phyloP scores from a whole-genome alignment of 1,139 yeast genomes.

The Zygoascus sp. region DNA sequence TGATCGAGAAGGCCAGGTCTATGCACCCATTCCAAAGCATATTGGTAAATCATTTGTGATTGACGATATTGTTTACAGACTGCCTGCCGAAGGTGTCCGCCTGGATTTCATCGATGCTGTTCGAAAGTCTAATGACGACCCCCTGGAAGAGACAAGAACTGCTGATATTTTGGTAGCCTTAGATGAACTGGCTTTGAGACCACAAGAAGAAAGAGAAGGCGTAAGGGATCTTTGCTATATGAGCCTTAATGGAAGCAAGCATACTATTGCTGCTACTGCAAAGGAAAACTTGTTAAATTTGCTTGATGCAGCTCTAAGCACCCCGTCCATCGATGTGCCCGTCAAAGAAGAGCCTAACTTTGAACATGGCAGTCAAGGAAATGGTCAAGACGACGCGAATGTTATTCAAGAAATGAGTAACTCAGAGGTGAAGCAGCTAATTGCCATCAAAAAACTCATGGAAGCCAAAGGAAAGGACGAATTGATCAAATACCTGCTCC shows the following conservation, averaged over 20 bases:
- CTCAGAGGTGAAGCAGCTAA: slow-evolving; percentile 29
- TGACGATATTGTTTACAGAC: slow-evolving; percentile 52
- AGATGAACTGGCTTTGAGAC: slow-evolving; percentile 33
- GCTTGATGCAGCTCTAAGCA: slow-evolving; percentile 37
- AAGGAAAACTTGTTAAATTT: slow-evolving; percentile 34
- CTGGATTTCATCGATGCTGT: slow-evolving; percentile 62
- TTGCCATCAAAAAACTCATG: slow-evolving; percentile 56
- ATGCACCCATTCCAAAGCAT: slow-evolving; percentile 41
- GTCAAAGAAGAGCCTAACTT: slow-evolving; percentile 1
- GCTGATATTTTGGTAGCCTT: slow-evolving; percentile 32
- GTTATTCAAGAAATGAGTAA: neutral
- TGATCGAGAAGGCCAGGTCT: slow-evolving; percentile 43
- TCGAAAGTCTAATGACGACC: slow-evolving; percentile 12
- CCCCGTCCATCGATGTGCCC: neutral
- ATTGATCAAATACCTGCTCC: slow-evolving; percentile 46
- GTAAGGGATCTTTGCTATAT: slow-evolving; percentile 35
- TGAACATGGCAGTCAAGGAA: neutral
- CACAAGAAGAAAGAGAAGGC: slow-evolving; percentile 31
- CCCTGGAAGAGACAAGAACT: slow-evolving; percentile 21
- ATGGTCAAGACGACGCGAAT: neutral
- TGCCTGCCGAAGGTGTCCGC: slow-evolving; percentile 69
- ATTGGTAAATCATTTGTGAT: slow-evolving; percentile 41
- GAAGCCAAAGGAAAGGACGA: slow-evolving; percentile 65
- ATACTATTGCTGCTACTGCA: slow-evolving; percentile 27
- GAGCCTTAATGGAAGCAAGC: slow-evolving; percentile 27